Percentiles rank a stretch among this genome's conserved stretches.
Evolutionary conservation across 305 asterid genomes (phyloP).

Genomic region (Galium porrigens): DNA sequence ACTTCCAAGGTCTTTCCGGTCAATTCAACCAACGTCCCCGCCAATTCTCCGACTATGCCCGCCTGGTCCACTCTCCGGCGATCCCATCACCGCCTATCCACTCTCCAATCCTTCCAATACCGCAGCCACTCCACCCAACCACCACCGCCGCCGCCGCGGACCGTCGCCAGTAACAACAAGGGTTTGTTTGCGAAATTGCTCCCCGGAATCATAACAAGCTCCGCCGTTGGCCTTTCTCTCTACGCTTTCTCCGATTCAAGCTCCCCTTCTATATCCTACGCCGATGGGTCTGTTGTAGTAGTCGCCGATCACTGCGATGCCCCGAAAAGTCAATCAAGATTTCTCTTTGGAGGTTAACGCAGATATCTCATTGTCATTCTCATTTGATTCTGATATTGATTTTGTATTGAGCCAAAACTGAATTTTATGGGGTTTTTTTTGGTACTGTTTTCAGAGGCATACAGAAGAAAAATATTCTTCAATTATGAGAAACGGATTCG

Average conservation of each 20-base stretch:
- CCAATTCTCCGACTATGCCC: slow-evolving; percentile 23
- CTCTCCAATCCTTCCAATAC: slow-evolving; percentile 18
- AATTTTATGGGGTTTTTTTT: background rate
- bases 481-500: slow-evolving; percentile 79
- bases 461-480: slow-evolving; percentile 62
- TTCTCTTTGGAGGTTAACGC: slow-evolving; percentile 50
- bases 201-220: slow-evolving; percentile 42
- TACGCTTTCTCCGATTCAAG: slow-evolving; percentile 22
- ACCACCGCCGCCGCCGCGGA: background rate
- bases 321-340: slow-evolving; percentile 21
- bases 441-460: slow-evolving; percentile 39
- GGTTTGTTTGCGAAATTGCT: slow-evolving; percentile 32
- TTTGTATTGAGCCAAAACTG: background rate
- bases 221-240: slow-evolving; percentile 35
- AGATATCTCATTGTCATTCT: background rate
- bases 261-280: slow-evolving; percentile 28
- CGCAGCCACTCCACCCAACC: slow-evolving; percentile 29
- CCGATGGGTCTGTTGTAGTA: slow-evolving; percentile 23
- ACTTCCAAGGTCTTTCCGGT: background rate
- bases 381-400: background rate
- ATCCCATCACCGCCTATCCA: slow-evolving; percentile 17
- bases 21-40: background rate
- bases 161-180: background rate
- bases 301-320: background rate
- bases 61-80: slow-evolving; percentile 43